Conservation (phyloP, 176 grass and related monocot genomes). For the Chloris gayana region DNA sequence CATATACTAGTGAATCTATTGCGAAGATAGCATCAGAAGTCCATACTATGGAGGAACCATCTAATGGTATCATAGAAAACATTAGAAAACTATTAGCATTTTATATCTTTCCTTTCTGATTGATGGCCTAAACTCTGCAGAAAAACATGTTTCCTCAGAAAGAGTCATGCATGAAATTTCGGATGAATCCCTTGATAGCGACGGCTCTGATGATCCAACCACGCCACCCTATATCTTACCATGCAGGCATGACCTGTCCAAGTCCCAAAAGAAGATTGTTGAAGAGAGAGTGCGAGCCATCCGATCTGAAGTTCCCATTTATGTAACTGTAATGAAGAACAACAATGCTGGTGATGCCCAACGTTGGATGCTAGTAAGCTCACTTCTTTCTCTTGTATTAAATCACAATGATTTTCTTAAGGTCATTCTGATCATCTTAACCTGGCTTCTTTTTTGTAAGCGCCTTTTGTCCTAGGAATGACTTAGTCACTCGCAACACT, state of each 20-base stretch:
- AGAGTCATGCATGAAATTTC: not conserved
- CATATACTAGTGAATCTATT: not conserved
- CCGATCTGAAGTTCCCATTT: conserved; percentile 19
- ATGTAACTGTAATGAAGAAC: conserved; percentile 35
- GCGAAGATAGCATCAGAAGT: not conserved
- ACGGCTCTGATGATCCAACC: not conserved
- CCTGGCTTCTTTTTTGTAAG: not conserved
- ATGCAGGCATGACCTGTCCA: not conserved
- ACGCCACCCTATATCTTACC: conserved; percentile 4
- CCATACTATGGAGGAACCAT: not conserved
- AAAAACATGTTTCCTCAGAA: conserved; percentile 24
- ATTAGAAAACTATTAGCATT: not conserved
- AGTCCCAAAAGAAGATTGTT: conserved; percentile 27
- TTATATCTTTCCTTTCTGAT: not conserved
- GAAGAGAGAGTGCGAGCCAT: conserved; percentile 32
- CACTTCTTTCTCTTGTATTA: not conserved
- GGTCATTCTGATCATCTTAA: not conserved
- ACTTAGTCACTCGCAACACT: not conserved
- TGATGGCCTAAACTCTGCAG: conserved; percentile 23
- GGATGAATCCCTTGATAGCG: not conserved
- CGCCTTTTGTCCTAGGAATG: not conserved
- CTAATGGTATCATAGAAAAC: not conserved
- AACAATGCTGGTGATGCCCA: conserved; percentile 14
- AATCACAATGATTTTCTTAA: not conserved
- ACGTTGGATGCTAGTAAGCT: conserved; percentile 35